Conservation (phyloP, 805 yeast species). For the Ogataea allantospora region DNA sequence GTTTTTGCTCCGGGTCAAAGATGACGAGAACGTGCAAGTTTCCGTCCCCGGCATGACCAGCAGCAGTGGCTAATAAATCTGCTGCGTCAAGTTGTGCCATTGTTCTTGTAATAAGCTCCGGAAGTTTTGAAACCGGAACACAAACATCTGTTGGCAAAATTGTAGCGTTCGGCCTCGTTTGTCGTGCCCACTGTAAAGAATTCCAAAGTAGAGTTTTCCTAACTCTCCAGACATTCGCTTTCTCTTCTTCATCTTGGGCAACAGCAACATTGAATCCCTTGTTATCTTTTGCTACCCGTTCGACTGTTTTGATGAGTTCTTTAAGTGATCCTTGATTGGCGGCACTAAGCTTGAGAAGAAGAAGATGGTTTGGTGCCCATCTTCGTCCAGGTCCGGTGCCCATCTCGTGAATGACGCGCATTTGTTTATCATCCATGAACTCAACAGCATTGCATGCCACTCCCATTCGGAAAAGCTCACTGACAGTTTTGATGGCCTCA, state of each 20-base stretch:
- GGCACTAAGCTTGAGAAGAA: constrained; percentile 66
- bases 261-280: constrained; percentile 56
- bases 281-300: constrained; percentile 50
- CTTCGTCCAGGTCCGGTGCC: constrained; percentile 34
- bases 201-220: constrained; percentile 70
- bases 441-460: constrained; percentile 73
- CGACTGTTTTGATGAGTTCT: constrained; percentile 46
- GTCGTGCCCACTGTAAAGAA: constrained; percentile 62
- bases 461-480: constrained; percentile 59
- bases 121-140: constrained; percentile 69
- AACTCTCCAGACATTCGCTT: constrained; percentile 70
- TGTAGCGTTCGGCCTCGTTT: constrained; percentile 38
- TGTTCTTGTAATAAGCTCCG: constrained; percentile 60
- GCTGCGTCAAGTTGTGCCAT: constrained; percentile 55
- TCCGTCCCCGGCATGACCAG: constrained; percentile 86
- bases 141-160: constrained; percentile 83
- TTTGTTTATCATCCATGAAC: constrained; percentile 67
- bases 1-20: constrained; percentile 50
- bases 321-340: constrained; percentile 34
- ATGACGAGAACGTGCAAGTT: constrained; percentile 70
- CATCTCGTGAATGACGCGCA: constrained; percentile 60
- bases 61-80: constrained; percentile 54
- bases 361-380: constrained; percentile 34
- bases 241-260: constrained; percentile 62
- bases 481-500: constrained; percentile 71